Percentiles rank a stretch among this genome's conserved stretches.
phyloP scores from a whole-genome alignment of 148 eudicot genomes.

The Rhododendron henanense region DNA sequence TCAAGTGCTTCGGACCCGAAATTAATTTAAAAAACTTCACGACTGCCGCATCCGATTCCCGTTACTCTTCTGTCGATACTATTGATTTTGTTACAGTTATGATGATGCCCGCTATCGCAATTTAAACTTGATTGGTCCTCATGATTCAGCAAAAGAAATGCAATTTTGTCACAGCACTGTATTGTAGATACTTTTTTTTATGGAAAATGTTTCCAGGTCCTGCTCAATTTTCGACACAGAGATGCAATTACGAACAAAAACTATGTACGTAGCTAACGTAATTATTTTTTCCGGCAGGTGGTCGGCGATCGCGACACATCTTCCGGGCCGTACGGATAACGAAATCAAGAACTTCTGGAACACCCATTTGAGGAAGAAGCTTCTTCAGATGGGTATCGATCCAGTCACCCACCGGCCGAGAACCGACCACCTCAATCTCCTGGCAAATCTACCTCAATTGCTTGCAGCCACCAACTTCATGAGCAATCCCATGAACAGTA shows the following conservation, averaged over 20 bases:
- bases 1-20: background rate
- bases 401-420: constrained; percentile 58
- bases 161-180: background rate
- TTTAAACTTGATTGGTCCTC: background rate
- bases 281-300: constrained; percentile 30
- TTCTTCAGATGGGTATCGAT: constrained; percentile 64
- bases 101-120: no score
- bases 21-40: background rate
- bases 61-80: background rate
- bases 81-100: background rate
- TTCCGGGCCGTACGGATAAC: constrained; percentile 59
- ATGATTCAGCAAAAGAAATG: background rate
- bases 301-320: constrained; percentile 51
- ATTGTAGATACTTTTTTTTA: background rate
- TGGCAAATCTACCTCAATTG: constrained; percentile 48
- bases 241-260: background rate
- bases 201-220: background rate
- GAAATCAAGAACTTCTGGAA: constrained; percentile 63
- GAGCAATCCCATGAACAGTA: constrained; percentile 1
- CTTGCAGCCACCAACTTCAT: constrained; percentile 15
- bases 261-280: background rate
- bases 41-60: background rate
- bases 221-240: background rate
- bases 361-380: constrained; percentile 52
- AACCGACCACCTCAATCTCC: constrained; percentile 31